Percentiles rank a stretch among this genome's conserved stretches.
phyloP scores from a whole-genome alignment of 2,329 filamentous ascomycete genomes.

The Didymella arachidicola region DNA sequence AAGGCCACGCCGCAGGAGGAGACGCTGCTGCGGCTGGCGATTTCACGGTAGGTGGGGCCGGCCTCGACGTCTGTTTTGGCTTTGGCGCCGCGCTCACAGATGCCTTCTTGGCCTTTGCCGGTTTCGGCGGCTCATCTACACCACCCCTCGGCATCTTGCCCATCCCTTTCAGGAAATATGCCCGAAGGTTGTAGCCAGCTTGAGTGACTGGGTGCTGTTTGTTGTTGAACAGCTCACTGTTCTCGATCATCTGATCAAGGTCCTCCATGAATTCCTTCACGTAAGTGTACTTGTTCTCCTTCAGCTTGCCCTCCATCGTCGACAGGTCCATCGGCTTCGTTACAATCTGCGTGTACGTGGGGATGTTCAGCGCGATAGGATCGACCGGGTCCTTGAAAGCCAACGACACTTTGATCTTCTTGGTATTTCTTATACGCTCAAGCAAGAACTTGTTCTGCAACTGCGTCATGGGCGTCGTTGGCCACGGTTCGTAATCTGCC shows the following conservation, averaged over 20 bases:
- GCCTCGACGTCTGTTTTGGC: slow-evolving; percentile 59
- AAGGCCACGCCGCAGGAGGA: slow-evolving; percentile 69
- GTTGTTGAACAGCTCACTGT: slow-evolving; percentile 85
- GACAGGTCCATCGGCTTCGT: slow-evolving; percentile 83
- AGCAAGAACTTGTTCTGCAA: slow-evolving; percentile 69
- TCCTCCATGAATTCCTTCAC: slow-evolving; percentile 78
- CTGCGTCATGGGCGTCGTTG: slow-evolving; percentile 54
- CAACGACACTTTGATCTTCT: slow-evolving; percentile 82
- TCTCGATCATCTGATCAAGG: slow-evolving; percentile 78
- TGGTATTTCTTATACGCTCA: slow-evolving; percentile 74
- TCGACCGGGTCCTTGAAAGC: slow-evolving; percentile 82
- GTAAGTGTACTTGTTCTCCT: slow-evolving; percentile 71
- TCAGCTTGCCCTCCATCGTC: slow-evolving; percentile 82
- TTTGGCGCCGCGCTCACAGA: slow-evolving; percentile 40
- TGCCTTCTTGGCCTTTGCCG: slow-evolving; percentile 60
- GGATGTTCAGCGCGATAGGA: slow-evolving; percentile 76
- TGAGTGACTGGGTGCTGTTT: slow-evolving; percentile 74
- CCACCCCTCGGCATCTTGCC: slow-evolving; percentile 64
- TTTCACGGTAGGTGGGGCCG: slow-evolving; percentile 53
- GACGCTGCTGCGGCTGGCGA: slow-evolving; percentile 56
- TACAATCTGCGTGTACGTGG: slow-evolving; percentile 75
- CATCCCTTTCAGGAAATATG: slow-evolving; percentile 68
- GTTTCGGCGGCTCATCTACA: slow-evolving; percentile 63
- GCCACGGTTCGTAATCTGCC: slow-evolving; percentile 46
- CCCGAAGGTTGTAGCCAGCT: slow-evolving; percentile 68